Base-by-base conservation (phyloP, 2,329 filamentous ascomycete genomes). In the Scytalidium sp. region DNA sequence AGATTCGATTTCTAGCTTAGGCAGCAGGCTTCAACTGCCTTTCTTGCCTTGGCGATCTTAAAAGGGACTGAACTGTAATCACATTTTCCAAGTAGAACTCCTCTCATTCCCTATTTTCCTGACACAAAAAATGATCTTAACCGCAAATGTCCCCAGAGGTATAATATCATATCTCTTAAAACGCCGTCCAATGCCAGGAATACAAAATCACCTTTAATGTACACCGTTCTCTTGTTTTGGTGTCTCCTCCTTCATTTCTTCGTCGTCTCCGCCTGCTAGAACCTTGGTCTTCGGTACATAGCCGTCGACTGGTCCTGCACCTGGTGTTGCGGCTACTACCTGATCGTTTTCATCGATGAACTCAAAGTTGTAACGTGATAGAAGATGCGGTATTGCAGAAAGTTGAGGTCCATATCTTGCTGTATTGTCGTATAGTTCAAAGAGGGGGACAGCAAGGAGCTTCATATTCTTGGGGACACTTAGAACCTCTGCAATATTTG, bases 401-500 rank as follows among this genome's bases (percentile, higher is more conserved):
- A 99, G 83, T 67, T 99, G 94, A 3, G 94, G 94, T 0, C 94
- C 94, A 67, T 99, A 99, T 52, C 94, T 80, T 11, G 87, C 88
- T 1, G 90, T 96, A 70, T 99, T 99, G 64, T 99, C 94, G 75
- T 99, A 99, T 36, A 99, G 83, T 73, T 99, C 94, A 71, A 97
- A 97, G 1, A 99, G 79, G 1, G 94, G 94, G 1, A 99, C 94
- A 1, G 94, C 94, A 39, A 99, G 85, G 20, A 99, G 84, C 69
- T 99, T 99, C 94, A 99, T 97, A 73, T 99, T 99, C 75, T 99
- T 99, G 0, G 94, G 94, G 8, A 99, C 94, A 63, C 89, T 95
- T 41, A 99, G 80, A 13, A 97, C 88, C 74, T 97, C 91, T 96
- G 67, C 49, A 45, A 20, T 8, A 3, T 13, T 25, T 54, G 17